Base-by-base conservation (phyloP, 768 basidiomycete species). In the Porpolomopsis calyptriformis region DNA sequence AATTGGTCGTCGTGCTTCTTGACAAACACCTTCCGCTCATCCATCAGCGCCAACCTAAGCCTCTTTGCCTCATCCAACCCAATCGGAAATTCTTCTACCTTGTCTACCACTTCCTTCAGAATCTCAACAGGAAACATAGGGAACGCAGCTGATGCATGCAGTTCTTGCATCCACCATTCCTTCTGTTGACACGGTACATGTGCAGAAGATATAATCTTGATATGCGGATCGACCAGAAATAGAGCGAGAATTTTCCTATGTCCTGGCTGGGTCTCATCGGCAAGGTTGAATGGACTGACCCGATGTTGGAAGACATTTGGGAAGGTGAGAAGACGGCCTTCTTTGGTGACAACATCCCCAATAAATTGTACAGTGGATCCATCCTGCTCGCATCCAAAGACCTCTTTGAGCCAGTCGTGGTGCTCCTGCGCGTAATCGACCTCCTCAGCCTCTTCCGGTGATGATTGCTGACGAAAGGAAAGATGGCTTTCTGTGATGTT, bases 301-400 rank as follows among this genome's bases (percentile, higher is more conserved):
- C 55, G 61, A 49, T 72, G 68, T 45, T 70, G 69, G 24, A 66
- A 57, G 41, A 68, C 53, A 49, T 71, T 72, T 1, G 70, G 70
- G 52, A 69, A 72, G 0, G 63, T 64, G 34, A 71, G 50, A 11
- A 64, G 54, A 6, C 70, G 58, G 1, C 64, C 65, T 43, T 64
- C 59, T 1, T 53, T 53, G 4, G 69, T 66, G 8, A 57, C 53
- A 11, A 72, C 54, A 0, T 53, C 38, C 0, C 70, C 70, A 5
- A 67, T 38, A 10, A 59, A 41, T 49, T 66, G 61, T 1, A 66
- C 47, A 0, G 51, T 48, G 11, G 58, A 45, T 2, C 47, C 59
- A 19, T 55, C 46, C 6, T 57, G 55, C 18, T 51, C 40, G 23
- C 53, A 52, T 19, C 62, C 62, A 46, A 58, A 64, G 25, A 67